phyloP scores from a whole-genome alignment of 2,329 filamentous ascomycete genomes.

The Diaporthe aspalathi region DNA sequence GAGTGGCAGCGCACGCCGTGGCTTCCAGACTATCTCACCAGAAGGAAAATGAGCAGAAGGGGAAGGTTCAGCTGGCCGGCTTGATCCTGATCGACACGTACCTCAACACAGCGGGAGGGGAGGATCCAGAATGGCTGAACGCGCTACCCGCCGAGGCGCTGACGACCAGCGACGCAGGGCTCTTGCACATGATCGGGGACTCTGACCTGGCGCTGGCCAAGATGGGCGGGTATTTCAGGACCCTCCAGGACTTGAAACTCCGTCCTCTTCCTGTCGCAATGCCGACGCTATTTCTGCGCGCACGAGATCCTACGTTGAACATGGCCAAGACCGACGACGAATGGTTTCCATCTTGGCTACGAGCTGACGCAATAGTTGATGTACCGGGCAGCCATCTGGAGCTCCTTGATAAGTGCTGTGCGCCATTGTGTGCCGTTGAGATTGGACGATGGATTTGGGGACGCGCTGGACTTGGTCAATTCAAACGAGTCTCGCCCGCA shows the following conservation, averaged over 20 bases:
- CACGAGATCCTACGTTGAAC: background rate
- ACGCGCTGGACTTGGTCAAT: too few species aligned
- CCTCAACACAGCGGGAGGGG: background rate
- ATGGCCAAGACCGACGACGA: background rate
- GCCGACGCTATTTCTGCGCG: background rate
- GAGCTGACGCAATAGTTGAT: background rate
- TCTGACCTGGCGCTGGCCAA: constrained; percentile 10
- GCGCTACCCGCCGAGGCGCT: background rate
- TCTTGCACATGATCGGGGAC: background rate
- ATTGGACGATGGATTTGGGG: constrained; percentile 12
- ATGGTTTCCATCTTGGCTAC: background rate
- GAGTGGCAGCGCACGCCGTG: background rate
- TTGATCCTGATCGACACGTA: constrained; percentile 7
- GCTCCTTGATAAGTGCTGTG: background rate
- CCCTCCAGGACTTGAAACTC: background rate
- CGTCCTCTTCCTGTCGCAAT: background rate
- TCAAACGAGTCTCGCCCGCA: too few species aligned
- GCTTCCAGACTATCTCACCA: background rate
- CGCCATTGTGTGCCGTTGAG: background rate
- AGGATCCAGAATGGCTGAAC: background rate
- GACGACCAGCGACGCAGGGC: background rate
- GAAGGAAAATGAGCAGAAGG: fast-evolving
- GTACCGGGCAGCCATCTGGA: background rate
- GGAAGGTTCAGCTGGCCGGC: background rate
- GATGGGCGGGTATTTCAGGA: background rate